A percentile compares a stretch with the other conserved stretches of the same genome.
These are phyloP conservation scores for Suillus brevipes DNA, from an alignment of 768 basidiomycete species.

Conservation along the genomic window DNA sequence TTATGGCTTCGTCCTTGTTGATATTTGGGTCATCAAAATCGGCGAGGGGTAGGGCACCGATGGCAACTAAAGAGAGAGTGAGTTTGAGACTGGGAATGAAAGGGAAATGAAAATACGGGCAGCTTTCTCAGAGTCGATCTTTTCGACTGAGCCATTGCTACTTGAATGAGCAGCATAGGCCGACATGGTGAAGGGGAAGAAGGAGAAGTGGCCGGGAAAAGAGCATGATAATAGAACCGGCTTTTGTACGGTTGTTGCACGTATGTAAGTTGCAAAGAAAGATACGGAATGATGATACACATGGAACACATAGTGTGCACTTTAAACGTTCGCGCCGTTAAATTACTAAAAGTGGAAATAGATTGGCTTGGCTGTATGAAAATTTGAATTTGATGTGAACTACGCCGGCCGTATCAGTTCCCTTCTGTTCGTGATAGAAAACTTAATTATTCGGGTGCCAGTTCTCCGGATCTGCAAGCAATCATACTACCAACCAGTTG, in stretches of 20 bases:
- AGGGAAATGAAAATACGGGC: not conserved
- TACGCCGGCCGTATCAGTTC: not conserved
- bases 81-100: not conserved
- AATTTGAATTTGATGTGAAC: not conserved
- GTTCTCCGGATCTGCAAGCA: too few relatives aligned
- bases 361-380: too few relatives aligned
- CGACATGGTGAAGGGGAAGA: conserved; percentile 19
- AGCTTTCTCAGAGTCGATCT: conserved; percentile 17
- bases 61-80: not conserved
- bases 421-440: too few relatives aligned
- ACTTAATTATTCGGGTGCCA: too few relatives aligned
- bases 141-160: conserved; percentile 23
- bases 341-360: not conserved
- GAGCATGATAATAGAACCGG: not conserved
- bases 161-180: conserved; percentile 16
- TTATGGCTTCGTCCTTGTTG: conserved; percentile 37
- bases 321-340: not conserved
- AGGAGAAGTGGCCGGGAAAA: not conserved
- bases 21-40: conserved; percentile 48
- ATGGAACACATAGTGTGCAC: not conserved
- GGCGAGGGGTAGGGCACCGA: conserved; percentile 16
- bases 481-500: too few relatives aligned
- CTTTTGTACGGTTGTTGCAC: not conserved
- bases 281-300: not conserved
- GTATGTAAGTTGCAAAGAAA: not conserved